A percentile compares a stretch with the other conserved stretches of the same genome.
These are phyloP conservation scores for Helenozyma baotianmanensis DNA, from an alignment of 805 yeast species.

Conservation along the genomic window DNA sequence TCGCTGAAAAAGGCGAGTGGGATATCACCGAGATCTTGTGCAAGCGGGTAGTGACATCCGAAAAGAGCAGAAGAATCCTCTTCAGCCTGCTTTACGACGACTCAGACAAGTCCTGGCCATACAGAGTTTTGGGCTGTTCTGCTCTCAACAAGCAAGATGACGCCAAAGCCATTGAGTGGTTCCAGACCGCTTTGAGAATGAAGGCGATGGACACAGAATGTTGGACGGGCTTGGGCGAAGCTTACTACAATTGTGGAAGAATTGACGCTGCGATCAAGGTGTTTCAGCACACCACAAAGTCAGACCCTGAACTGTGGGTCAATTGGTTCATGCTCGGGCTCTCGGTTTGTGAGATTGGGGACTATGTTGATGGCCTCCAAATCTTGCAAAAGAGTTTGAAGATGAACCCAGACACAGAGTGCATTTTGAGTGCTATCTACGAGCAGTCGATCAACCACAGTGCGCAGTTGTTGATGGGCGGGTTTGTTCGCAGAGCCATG, in stretches of 20 bases:
- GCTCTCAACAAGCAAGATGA: conserved; percentile 67
- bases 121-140: conserved; percentile 77
- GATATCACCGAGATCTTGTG: conserved; percentile 74
- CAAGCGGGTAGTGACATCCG: conserved; percentile 59
- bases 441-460: conserved; percentile 57
- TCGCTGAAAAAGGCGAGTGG: conserved; percentile 74
- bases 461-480: conserved; percentile 46
- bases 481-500: conserved; percentile 65
- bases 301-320: conserved; percentile 54
- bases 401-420: conserved; percentile 44
- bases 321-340: conserved; percentile 65
- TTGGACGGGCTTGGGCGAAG: conserved; percentile 98
- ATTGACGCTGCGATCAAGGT: conserved; percentile 84
- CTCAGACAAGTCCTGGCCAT: conserved; percentile 71
- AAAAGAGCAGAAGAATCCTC: conserved; percentile 49
- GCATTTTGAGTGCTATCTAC: conserved; percentile 47
- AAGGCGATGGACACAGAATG: conserved; percentile 65
- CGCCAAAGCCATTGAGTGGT: conserved; percentile 79
- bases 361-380: conserved; percentile 56
- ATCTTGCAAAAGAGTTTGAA: conserved; percentile 41
- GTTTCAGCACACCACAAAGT: conserved; percentile 56
- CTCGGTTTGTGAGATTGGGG: conserved; percentile 59
- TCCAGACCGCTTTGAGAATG: conserved; percentile 78
- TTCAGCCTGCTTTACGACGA: conserved; percentile 24
- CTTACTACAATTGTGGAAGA: conserved; percentile 80